A percentile compares a stretch with the other conserved stretches of the same genome.
Evolutionary conservation across 2,329 filamentous ascomycete species (phyloP).

Genomic region (Venturia oleaginea): DNA sequence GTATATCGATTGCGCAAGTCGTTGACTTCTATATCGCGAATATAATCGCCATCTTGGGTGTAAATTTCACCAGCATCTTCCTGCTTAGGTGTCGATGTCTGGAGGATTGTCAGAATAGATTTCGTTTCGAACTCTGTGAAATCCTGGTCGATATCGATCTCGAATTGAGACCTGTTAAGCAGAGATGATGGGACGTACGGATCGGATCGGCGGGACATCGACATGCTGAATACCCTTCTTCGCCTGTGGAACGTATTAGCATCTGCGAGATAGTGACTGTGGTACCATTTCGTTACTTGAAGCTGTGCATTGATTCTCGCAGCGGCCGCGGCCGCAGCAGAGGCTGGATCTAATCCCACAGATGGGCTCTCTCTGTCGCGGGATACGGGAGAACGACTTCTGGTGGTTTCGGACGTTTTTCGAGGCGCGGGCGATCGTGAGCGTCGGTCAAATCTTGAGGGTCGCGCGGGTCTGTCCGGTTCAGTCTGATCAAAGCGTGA

Average conservation of each 20-base stretch:
- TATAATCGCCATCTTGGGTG: constrained; percentile 92
- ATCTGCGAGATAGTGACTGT: neutral
- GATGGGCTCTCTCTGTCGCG: constrained; percentile 51
- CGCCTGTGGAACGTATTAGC: constrained; percentile 40
- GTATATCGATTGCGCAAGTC: constrained; percentile 94
- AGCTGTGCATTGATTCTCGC: constrained; percentile 41
- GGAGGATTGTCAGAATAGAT: constrained; percentile 17
- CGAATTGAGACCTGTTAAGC: too few species aligned
- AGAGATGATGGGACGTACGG: constrained; percentile 43
- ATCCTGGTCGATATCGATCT: constrained; percentile 17
- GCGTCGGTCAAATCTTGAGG: constrained; percentile 80
- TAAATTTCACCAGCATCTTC: constrained; percentile 62
- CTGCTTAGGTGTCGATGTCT: constrained; percentile 5
- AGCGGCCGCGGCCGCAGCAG: constrained; percentile 75
- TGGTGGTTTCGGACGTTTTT: constrained; percentile 56
- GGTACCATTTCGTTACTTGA: constrained; percentile 17
- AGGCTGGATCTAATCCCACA: constrained; percentile 38
- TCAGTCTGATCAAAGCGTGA: constrained; percentile 93
- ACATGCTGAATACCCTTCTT: constrained; percentile 83
- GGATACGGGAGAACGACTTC: constrained; percentile 72
- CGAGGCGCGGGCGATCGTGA: constrained; percentile 69
- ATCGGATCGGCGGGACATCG: constrained; percentile 72
- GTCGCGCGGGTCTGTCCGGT: constrained; percentile 54
- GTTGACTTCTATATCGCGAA: constrained; percentile 98
- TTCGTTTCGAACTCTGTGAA: constrained; percentile 46